Evolutionary conservation across 2,329 filamentous ascomycete species (phyloP).

Genomic region (Drechslerella stenobrocha): DNA sequence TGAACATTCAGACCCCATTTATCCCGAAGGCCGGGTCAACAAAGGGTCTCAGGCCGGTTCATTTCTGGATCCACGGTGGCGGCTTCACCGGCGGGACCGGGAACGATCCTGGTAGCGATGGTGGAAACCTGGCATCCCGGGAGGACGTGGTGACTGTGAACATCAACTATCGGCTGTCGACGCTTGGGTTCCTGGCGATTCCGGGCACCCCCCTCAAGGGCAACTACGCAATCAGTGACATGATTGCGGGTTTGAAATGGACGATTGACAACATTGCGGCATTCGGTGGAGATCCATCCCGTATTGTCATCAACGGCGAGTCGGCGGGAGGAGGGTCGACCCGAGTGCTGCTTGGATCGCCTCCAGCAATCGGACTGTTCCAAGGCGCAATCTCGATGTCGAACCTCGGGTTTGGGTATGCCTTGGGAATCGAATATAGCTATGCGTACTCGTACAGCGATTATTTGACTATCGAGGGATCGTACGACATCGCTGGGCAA

Average conservation of each 20-base stretch:
- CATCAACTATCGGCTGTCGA: constrained; percentile 66
- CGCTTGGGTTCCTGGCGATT: constrained; percentile 64
- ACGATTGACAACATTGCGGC: constrained; percentile 50
- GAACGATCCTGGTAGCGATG: constrained; percentile 59
- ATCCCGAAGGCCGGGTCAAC: constrained; percentile 55
- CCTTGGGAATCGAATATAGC: constrained; percentile 62
- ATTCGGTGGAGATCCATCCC: constrained; percentile 51
- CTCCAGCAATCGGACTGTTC: constrained; percentile 59
- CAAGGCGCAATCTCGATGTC: constrained; percentile 60
- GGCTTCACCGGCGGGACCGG: constrained; percentile 61
- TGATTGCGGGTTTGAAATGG: constrained; percentile 52
- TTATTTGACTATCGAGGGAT: constrained; percentile 63
- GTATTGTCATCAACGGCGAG: constrained; percentile 52
- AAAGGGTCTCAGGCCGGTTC: constrained; percentile 57
- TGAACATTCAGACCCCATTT: constrained; percentile 60
- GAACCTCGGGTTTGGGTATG: constrained; percentile 63
- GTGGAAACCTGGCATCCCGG: constrained; percentile 63
- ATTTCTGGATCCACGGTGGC: constrained; percentile 63
- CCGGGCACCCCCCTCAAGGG: constrained; percentile 63
- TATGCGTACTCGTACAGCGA: constrained; percentile 64
- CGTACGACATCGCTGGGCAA: constrained; percentile 60
- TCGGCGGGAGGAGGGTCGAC: constrained; percentile 61
- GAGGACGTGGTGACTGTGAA: constrained; percentile 65
- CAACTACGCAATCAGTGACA: constrained; percentile 52
- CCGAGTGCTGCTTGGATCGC: constrained; percentile 61